Evolutionary conservation across 2,329 filamentous ascomycete genomes (phyloP).

Genomic region (Dichotomopilus funicola): DNA sequence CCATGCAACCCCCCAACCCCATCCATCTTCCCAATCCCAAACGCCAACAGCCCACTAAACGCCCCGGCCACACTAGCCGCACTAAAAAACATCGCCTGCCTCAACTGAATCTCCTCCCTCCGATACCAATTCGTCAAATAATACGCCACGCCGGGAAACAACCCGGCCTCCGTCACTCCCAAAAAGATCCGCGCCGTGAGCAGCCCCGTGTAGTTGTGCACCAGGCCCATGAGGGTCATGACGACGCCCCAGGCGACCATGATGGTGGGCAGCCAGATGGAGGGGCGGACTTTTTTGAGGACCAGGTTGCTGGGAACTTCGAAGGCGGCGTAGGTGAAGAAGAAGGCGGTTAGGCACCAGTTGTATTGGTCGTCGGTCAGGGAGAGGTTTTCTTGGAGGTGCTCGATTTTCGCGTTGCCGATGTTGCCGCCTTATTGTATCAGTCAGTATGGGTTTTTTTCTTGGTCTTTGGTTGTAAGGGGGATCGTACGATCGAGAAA

Average conservation of each 20-base stretch:
- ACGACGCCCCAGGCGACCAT: slow-evolving; percentile 56
- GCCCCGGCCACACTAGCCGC: slow-evolving; percentile 74
- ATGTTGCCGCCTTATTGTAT: slow-evolving; percentile 60
- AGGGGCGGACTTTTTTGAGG: slow-evolving; percentile 66
- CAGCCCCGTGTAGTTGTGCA: slow-evolving; percentile 41
- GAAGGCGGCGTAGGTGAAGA: slow-evolving; percentile 71
- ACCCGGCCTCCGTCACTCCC: slow-evolving; percentile 59
- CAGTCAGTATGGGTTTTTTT: too few species aligned
- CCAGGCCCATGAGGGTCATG: slow-evolving; percentile 49
- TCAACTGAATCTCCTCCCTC: slow-evolving; percentile 48
- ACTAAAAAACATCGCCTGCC: slow-evolving; percentile 71
- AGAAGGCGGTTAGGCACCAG: slow-evolving; percentile 64
- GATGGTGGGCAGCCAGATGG: slow-evolving; percentile 67
- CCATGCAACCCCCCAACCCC: slow-evolving; percentile 53
- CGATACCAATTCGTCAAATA: slow-evolving; percentile 55
- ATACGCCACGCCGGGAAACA: slow-evolving; percentile 59
- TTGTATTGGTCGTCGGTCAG: slow-evolving; percentile 67
- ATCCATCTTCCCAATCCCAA: slow-evolving; percentile 63
- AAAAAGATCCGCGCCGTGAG: slow-evolving; percentile 50
- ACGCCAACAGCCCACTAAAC: slow-evolving; percentile 66
- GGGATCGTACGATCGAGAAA: slow-evolving; percentile 51
- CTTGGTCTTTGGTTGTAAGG: too few species aligned
- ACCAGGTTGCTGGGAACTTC: slow-evolving; percentile 73
- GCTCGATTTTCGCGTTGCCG: slow-evolving; percentile 60
- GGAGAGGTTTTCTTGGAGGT: slow-evolving; percentile 43